These are phyloP conservation scores for Dissoconium aciculare DNA, from an alignment of 2,329 filamentous ascomycete genomes.

Conservation along the genomic window DNA sequence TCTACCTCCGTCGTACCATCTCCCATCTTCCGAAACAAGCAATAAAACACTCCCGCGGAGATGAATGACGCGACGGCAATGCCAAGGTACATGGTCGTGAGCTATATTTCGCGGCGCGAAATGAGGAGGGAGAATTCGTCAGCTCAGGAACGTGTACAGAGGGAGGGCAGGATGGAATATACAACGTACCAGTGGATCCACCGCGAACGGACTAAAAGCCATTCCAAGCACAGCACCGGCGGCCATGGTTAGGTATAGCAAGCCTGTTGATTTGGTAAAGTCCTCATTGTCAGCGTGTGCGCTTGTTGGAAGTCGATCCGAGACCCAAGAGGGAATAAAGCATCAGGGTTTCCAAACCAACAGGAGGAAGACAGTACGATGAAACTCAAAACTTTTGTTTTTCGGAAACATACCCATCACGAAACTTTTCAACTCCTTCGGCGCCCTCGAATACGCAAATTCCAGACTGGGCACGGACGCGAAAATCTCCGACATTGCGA, in stretches of 20 bases:
- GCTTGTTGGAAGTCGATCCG: neutral
- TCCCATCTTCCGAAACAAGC: constrained; percentile 30
- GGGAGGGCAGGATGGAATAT: no score
- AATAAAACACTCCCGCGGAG: constrained; percentile 11
- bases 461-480: constrained; percentile 32
- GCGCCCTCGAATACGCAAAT: constrained; percentile 32
- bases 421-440: constrained; percentile 30
- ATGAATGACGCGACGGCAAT: constrained; percentile 9
- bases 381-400: no score
- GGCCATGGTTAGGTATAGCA: constrained; percentile 31
- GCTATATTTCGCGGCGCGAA: no score
- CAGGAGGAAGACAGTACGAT: no score
- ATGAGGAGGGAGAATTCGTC: no score
- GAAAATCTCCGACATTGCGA: constrained; percentile 32
- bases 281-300: neutral
- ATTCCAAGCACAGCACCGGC: constrained; percentile 44
- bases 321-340: no score
- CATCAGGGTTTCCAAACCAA: no score
- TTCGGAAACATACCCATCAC: constrained; percentile 23
- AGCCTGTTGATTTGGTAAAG: constrained; percentile 12
- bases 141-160: no score
- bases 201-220: constrained; percentile 43
- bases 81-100: constrained; percentile 41
- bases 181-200: constrained; percentile 39
- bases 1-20: no score